Conservation (phyloP, 2,329 filamentous ascomycete species). For the Nannizziopsis barbatae region DNA sequence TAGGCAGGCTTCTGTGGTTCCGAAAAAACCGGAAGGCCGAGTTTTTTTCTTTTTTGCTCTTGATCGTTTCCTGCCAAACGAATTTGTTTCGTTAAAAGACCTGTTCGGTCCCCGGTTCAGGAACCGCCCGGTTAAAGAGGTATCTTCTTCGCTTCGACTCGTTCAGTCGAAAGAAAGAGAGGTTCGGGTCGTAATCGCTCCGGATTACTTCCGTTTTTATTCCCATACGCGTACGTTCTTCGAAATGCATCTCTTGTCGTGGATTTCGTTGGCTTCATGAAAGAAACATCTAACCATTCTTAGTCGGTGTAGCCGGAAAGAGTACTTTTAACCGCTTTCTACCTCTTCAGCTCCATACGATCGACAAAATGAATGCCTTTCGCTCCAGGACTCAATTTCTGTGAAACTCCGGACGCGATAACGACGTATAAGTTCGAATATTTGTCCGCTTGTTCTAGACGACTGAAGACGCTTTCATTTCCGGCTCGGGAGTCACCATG, state of each 20-base stretch:
- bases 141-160: background rate
- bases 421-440: background rate
- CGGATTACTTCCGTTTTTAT: background rate
- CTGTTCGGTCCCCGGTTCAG: background rate
- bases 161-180: background rate
- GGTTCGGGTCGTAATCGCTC: background rate
- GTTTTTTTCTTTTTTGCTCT: background rate
- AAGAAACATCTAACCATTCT: constrained; percentile 1
- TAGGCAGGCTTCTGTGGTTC: too few relatives aligned
- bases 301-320: constrained; percentile 6
- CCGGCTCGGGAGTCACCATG: constrained; percentile 8
- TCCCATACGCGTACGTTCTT: constrained; percentile 1
- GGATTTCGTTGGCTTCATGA: background rate
- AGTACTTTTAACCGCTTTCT: background rate
- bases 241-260: background rate
- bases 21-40: too few relatives aligned
- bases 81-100: constrained; percentile 7
- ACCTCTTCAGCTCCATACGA: background rate
- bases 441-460: background rate
- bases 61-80: constrained; percentile 7
- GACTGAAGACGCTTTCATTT: background rate
- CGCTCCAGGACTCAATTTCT: constrained; percentile 2
- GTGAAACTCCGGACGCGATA: constrained; percentile 3
- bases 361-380: constrained; percentile 5
- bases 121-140: background rate